Base-by-base conservation (phyloP, 768 basidiomycete genomes). In the Pholiota conissans region DNA sequence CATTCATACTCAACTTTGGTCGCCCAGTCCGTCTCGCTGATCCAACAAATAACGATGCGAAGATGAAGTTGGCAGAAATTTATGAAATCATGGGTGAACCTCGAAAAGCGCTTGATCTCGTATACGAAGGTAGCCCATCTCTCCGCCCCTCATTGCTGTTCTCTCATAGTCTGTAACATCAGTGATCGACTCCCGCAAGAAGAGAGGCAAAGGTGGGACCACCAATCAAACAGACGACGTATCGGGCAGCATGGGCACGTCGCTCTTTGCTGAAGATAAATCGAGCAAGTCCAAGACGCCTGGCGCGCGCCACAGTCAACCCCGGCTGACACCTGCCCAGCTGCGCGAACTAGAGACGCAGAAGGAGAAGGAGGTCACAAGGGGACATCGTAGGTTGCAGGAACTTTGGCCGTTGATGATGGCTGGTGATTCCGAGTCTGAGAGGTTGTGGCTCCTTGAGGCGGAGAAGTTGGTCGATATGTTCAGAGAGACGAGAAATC, bases 21-120 rank as follows among this genome's bases (percentile, higher is more conserved):
- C 52, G 5, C 22, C 47, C 62, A 96, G 95, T 95, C 28, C 77
- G 89, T 16, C 76, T 80, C 3, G 84, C 83, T 1, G 90, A 95
- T 67, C 87, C 92, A 0, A 79, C 80, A 0, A 83, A 92, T 62
- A 84, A 86, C 64, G 91, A 95, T 27, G 89, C 87, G 26, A 94
- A 93, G 70, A 87, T 95, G 82, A 90, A 91, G 60, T 80, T 98
- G 0, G 96, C 95, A 0, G 91, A 91, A 61, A 84, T 95, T 13
- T 92, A 93, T 61, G 96, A 99, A 70, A 85, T 91, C 10, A 73
- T 89, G 61, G 86, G 89, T 42, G 84, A 94, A 61, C 86, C 90
- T 1, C 77, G 85, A 14, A 89, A 89, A 66, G 96, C 96, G 0
- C 78, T 97, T 0, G 86, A 90, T 6, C 73, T 97, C 0, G 89